Conservation (phyloP, 257 asterid genomes). For the Penstemon barbatus region DNA sequence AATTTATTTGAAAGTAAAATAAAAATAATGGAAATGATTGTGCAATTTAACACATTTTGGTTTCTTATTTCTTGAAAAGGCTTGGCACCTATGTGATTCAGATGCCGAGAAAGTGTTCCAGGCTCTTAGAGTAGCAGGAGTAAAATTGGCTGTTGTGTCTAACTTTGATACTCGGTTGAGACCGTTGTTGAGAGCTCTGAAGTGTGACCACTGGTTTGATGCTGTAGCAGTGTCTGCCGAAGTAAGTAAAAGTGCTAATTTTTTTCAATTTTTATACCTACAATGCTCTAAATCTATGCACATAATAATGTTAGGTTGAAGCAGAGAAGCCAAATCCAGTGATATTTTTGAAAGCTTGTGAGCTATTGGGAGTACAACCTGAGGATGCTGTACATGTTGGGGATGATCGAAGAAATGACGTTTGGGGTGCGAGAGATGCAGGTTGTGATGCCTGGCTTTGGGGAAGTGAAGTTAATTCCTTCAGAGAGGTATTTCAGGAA, state of each 20-base stretch:
- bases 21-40: no score
- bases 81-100: constrained; percentile 97
- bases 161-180: constrained; percentile 91
- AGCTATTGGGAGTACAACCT: constrained; percentile 77
- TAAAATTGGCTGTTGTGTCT: constrained; percentile 86
- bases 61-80: constrained; percentile 44
- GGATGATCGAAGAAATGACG: constrained; percentile 93
- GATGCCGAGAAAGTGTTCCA: constrained; percentile 77
- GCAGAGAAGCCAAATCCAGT: constrained; percentile 99
- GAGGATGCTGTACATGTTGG: constrained; percentile 99
- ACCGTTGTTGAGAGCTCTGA: constrained; percentile 79
- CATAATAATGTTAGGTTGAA: constrained; percentile 54
- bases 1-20: no score
- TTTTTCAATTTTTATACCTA: neutral
- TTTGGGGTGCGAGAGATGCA: constrained; percentile 99
- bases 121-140: constrained; percentile 80
- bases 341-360: constrained; percentile 93
- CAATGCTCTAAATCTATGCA: neutral
- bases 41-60: no score
- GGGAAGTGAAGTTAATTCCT: constrained; percentile 93
- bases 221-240: constrained; percentile 98
- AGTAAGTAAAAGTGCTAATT: constrained; percentile 41
- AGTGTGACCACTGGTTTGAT: constrained; percentile 98
- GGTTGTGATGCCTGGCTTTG: constrained; percentile 99
- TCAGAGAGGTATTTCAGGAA: constrained; percentile 68